Conservation (phyloP, 169 alveolate species). For the Blepharisma undulans region DNA sequence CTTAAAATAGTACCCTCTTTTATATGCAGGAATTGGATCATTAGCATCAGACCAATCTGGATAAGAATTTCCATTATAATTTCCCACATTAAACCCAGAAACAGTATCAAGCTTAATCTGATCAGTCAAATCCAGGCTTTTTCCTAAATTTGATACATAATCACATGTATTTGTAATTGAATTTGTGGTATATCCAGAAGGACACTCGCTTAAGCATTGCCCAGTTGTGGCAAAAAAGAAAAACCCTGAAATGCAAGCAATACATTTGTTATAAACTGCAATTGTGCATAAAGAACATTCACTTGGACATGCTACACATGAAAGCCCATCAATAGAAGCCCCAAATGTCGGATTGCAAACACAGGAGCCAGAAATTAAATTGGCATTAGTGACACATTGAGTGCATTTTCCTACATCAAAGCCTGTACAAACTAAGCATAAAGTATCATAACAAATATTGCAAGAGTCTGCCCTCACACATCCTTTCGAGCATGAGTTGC, state of each 20-base stretch:
- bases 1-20: conserved; percentile 1
- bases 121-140: not conserved
- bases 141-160: not conserved
- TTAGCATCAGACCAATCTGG: not conserved
- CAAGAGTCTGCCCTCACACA: not conserved
- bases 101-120: not conserved
- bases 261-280: not conserved
- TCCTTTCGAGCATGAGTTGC: not conserved
- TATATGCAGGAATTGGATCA: not conserved
- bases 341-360: not conserved
- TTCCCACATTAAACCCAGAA: not conserved
- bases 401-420: not conserved
- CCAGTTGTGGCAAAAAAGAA: not conserved
- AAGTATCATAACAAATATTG: not conserved
- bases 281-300: not conserved
- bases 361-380: not conserved
- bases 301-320: not conserved
- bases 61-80: not conserved
- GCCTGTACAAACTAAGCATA: not conserved
- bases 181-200: not conserved
- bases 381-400: conserved; percentile 15
- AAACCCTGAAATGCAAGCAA: not conserved
- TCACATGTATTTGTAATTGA: not conserved
- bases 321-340: no score
- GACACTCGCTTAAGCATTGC: conserved; percentile 13